phyloP scores from a whole-genome alignment of 208 protist genomes.

The Acanthamoeba royreba region DNA sequence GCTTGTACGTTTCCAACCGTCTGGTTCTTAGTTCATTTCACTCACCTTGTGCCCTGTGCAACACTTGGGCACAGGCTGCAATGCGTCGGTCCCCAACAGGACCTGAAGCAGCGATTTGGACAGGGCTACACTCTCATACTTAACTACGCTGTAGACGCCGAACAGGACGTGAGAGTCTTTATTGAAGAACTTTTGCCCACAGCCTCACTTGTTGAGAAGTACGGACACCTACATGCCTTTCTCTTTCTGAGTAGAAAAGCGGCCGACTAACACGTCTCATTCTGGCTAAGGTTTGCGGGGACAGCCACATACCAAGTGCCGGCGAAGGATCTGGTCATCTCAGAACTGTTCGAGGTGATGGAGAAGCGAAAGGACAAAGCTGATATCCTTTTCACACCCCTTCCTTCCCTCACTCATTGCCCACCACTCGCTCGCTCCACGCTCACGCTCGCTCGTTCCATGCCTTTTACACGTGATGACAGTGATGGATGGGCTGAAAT shows the following conservation, averaged over 20 bases:
- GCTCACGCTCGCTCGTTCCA: background rate
- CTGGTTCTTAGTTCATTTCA: background rate
- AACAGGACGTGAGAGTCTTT: background rate
- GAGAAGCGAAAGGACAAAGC: conserved; percentile 11
- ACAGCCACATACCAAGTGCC: conserved; percentile 23
- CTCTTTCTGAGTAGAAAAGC: background rate
- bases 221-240: background rate
- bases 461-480: background rate
- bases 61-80: background rate
- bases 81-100: conserved; percentile 20
- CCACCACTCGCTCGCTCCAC: background rate
- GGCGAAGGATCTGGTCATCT: conserved; percentile 32
- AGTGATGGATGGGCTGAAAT: too few relatives aligned
- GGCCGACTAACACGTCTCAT: too few relatives aligned
- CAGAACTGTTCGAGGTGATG: conserved; percentile 33
- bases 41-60: background rate
- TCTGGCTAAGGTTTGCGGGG: background rate
- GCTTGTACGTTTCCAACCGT: background rate
- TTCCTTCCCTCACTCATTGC: background rate
- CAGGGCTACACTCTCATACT: conserved; percentile 58
- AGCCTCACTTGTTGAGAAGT: background rate
- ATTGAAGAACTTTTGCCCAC: background rate
- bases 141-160: conserved; percentile 11
- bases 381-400: conserved; percentile 14
- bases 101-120: conserved; percentile 64